Evolutionary conservation across 2,329 filamentous ascomycete genomes (phyloP), one percentile per base, ranked within the genome.

Genomic region (Diplodia intermedia): DNA sequence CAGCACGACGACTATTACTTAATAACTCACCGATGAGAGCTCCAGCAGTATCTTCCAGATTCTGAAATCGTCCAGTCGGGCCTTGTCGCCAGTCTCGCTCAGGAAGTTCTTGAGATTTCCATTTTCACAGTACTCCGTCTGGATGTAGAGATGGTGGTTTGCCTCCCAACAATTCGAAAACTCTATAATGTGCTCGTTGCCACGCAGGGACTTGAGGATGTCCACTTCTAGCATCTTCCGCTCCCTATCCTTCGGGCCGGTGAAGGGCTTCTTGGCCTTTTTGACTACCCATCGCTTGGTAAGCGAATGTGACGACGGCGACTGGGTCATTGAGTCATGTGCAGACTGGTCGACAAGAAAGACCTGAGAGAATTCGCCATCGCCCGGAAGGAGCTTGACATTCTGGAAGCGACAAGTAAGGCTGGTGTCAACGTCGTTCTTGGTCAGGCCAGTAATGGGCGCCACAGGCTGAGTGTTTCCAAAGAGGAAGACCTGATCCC

Each of bases 41-140:
- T 99, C 95, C 52, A 97, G 86, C 73, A 98, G 83, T 68, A 98
- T 94, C 82, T 99, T 99, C 93, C 95, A 99, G 79, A 98, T 97
- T 70, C 95, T 88, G 81, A 99, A 99, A 78, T 98, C 95, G 79
- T 99, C 95, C 71, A 99, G 82, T 73, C 94, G 88, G 56, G 93
- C 94, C 76, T 91, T 93, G 70, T 90, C 86, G 29, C 95, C 95
- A 69, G 93, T 88, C 68, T 91, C 88, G n/a, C 88, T 86, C 36
- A 99, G 85, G 76, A 98, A 99, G 18, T 89, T 86, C 76, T 96
- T 91, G 53, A 99, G 83, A 69, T 92, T 97, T 18, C 95, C 95
- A 77, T 97, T 93, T 77, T 97, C 94, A 75, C 95, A 99, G 77
- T 90, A 98, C 76, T 99, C 95, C 0, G 94, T 98, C 82, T 98